Base-by-base conservation (phyloP, 2,329 filamentous ascomycete species). In the Trichoderma afroharzianum region DNA sequence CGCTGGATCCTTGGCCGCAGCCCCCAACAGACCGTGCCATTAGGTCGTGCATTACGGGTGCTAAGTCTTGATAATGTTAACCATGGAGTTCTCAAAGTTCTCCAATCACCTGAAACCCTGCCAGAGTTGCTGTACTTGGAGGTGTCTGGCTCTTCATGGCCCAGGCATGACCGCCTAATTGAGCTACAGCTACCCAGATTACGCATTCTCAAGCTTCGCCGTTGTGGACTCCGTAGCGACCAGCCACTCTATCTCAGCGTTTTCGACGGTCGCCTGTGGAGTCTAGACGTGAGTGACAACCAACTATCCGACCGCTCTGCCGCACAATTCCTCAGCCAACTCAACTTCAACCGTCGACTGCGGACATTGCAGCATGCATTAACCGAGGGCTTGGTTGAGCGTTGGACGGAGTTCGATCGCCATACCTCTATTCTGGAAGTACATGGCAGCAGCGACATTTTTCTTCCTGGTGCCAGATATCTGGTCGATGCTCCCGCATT, bases 281-380 rank as follows among this genome's bases (percentile, higher is more conserved):
- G 88, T 74, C 76, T 90, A 5, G 88, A 91, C 73, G 63, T 90
- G 0, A 81, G 82, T 47, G 68, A 82, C 6, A 91, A 91, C 74
- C 82, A 81, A 12, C 76, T 91, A 11, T 85, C 83, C 0, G 88
- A 90, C 74, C 74, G 47, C 3, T 74, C 80, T 4, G 75, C 88
- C 12, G 76, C 80, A 8, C 58, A 33, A 3, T 33, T 59, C 18
- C 6, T 32, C 5, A 11, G 2, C 14, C 11, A 18, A n/a, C 11
- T 59, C 15, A n/a, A 33, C 7, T 11, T n/a, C 8, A 9, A 12
- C 9, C 28, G 26, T 12, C 28, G 11, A 11, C 32, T 33, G 57
- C 57, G 30, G 28, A 21, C 57, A 59, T 5, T 18, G 28, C 18
- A 59, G 28, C 57, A n/a, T n/a, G 11, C 12, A 21, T 18, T 1